Evolutionary conservation across 257 asterid species (phyloP).

Genomic region (Oldenlandia corymbosa): DNA sequence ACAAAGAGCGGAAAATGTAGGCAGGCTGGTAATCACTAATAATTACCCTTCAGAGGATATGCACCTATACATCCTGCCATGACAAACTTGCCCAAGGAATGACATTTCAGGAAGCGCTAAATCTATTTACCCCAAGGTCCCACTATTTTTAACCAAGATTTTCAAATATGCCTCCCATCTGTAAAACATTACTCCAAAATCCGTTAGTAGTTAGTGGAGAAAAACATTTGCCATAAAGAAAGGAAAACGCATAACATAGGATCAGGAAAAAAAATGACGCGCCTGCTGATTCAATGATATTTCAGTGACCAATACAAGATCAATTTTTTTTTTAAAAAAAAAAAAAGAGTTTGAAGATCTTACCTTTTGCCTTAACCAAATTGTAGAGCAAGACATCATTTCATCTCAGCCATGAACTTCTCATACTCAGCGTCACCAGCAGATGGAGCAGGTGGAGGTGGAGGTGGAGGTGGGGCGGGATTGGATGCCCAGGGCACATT

Average conservation of each 20-base stretch:
- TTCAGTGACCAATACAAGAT: neutral
- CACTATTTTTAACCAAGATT: neutral
- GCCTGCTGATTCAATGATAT: neutral
- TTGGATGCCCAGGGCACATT: constrained; percentile 82
- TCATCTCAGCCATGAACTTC: constrained; percentile 95
- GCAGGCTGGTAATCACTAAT: too few relatives aligned
- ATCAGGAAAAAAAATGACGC: neutral
- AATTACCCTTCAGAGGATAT: constrained; percentile 1
- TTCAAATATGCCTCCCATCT: constrained; percentile 7
- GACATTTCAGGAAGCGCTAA: neutral
- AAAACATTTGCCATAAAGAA: neutral
- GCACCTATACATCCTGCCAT: constrained; percentile 5
- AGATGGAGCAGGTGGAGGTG: constrained; percentile 56
- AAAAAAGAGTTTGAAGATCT: constrained; percentile 2
- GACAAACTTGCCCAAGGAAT: neutral
- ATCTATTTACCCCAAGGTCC: constrained; percentile 6
- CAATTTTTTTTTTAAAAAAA: too few relatives aligned
- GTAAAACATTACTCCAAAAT: constrained; percentile 2
- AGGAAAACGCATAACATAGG: too few relatives aligned
- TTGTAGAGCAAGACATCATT: constrained; percentile 25
- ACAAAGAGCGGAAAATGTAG: neutral
- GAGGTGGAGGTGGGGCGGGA: constrained; percentile 55
- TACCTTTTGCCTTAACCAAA: constrained; percentile 28
- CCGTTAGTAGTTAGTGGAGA: constrained; percentile 5
- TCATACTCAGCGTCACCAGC: constrained; percentile 76